Percentiles rank a stretch among this genome's conserved stretches.
These are phyloP conservation scores for Trametes cinnabarina DNA, from an alignment of 768 basidiomycete species.

Conservation along the genomic window DNA sequence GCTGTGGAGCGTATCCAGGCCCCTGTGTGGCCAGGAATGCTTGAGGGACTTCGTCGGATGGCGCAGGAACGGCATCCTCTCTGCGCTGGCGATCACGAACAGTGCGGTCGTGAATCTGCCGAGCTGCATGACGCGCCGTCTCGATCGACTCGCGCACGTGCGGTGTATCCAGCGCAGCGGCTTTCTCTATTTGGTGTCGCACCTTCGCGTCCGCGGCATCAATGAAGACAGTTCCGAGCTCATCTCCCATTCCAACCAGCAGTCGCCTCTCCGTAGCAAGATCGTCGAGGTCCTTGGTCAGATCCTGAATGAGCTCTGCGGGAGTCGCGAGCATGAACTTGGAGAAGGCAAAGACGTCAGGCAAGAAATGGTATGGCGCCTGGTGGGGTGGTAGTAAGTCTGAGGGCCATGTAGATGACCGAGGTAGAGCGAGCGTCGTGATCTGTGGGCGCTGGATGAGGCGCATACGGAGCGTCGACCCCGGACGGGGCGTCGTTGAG, in stretches of 20 bases:
- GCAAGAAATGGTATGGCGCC: conserved; percentile 94
- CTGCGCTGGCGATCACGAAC: conserved; percentile 27
- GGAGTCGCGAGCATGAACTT: conserved; percentile 98
- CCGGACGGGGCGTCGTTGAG: conserved; percentile 45
- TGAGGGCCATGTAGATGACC: conserved; percentile 91
- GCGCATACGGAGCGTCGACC: conserved; percentile 74
- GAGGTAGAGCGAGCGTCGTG: conserved; percentile 91
- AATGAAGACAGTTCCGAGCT: conserved; percentile 75
- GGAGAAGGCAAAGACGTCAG: conserved; percentile 82
- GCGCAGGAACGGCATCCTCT: conserved; percentile 17
- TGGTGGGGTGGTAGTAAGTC: conserved; percentile 88
- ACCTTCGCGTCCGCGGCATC: conserved; percentile 76
- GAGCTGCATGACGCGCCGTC: conserved; percentile 55
- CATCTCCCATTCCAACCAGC: conserved; percentile 67
- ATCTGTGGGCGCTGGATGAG: conserved; percentile 92
- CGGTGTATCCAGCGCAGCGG: conserved; percentile 69
- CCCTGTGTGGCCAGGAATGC: conserved; percentile 54
- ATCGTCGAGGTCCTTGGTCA: conserved; percentile 70
- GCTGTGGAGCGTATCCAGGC: not conserved
- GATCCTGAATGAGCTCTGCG: conserved; percentile 70
- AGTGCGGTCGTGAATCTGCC: conserved; percentile 48
- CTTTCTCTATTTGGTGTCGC: conserved; percentile 76
- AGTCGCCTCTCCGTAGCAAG: conserved; percentile 67
- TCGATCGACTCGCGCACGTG: conserved; percentile 63
- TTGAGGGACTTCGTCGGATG: conserved; percentile 47